These are phyloP conservation scores for Cudoniella acicularis DNA, from an alignment of 495 filamentous ascomycete species.

Conservation along the genomic window DNA sequence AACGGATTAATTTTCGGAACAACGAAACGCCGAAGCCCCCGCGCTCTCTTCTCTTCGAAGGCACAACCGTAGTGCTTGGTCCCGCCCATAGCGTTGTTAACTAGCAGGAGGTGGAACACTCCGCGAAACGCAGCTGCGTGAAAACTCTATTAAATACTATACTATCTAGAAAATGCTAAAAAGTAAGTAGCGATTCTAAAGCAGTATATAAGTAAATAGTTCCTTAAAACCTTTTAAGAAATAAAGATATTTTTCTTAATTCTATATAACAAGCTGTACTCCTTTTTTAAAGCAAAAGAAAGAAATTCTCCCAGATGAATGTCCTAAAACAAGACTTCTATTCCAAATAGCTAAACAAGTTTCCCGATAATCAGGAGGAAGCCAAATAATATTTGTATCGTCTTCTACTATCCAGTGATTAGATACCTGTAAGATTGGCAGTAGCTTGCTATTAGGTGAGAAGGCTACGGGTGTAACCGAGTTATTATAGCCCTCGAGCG, in stretches of 20 bases:
- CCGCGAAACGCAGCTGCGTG: neutral
- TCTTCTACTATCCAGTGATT: slow-evolving; percentile 27
- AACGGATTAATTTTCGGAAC: too few relatives aligned
- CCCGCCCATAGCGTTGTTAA: too few relatives aligned
- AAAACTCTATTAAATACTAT: slow-evolving; percentile 2
- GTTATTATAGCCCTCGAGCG: slow-evolving; percentile 25
- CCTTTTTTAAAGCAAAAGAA: neutral
- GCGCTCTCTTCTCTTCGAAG: too few relatives aligned
- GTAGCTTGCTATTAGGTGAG: slow-evolving; percentile 19
- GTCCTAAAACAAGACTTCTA: slow-evolving; percentile 2
- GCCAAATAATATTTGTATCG: slow-evolving; percentile 27
- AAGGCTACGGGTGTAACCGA: slow-evolving; percentile 27
- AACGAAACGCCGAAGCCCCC: too few relatives aligned
- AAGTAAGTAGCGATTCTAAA: slow-evolving; percentile 2
- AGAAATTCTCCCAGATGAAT: slow-evolving; percentile 8
- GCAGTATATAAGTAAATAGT: slow-evolving; percentile 4
- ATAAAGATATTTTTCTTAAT: slow-evolving; percentile 1
- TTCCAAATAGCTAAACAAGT: slow-evolving; percentile 17
- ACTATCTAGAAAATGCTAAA: slow-evolving; percentile 1
- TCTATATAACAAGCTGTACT: slow-evolving; percentile 4
- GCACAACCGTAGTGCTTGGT: too few relatives aligned
- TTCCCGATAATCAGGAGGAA: slow-evolving; percentile 30
- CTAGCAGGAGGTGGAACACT: too few relatives aligned
- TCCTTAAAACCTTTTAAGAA: slow-evolving; percentile 1
- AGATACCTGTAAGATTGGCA: neutral